Evolutionary conservation across 2,329 filamentous ascomycete species (phyloP), one percentile per base, ranked within the genome.

Genomic region (Neofusicoccum umdonicola): DNA sequence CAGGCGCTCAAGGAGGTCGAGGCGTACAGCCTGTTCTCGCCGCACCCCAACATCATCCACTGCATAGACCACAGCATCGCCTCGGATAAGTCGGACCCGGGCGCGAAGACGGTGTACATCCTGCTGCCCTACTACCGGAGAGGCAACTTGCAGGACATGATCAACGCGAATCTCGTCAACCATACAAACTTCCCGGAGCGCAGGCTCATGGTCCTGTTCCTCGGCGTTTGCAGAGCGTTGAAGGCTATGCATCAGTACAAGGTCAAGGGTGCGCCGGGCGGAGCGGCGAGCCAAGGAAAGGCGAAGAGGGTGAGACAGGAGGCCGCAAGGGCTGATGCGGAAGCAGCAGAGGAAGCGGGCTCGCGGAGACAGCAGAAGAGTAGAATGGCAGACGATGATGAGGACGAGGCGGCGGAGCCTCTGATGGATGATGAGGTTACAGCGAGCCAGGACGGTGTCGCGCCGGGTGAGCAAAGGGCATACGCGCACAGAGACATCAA

Each of bases 401-500:
- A 91, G 73, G 84, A 85, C 51, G 86, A 90, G 68, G 92, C 96
- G 77, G 87, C 93, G 69, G 87, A 91, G 73, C 91, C 92, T 48
- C 81, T 97, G 69, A 92, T 97, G 88, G 89, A 91, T 66, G 87
- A 86, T 0, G 91, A 96, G 75, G 88, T 89, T 39, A 86, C 85
- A 15, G 81, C 85, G 48, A 85, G 86, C 66, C 87, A 90, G 69
- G 86, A 89, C 68, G 88, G 90, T 3, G 84, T 88, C 52, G 85
- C 85, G 48, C 87, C 88, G 9, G 90, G 90, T 13, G 87, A 88
- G 65, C 82, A 87, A 66, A 85, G 91, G 70, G 91, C 93, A 19
- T 99, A 97, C 77, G 91, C 95, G 67, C 95, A 99, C 79, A 85
- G 95, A 70, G 95, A 99, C 78, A 97, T 99, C 77, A 99, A 99